These are phyloP conservation scores for Lactarius sanguifluus DNA, from an alignment of 768 basidiomycete genomes.

Conservation along the genomic window DNA sequence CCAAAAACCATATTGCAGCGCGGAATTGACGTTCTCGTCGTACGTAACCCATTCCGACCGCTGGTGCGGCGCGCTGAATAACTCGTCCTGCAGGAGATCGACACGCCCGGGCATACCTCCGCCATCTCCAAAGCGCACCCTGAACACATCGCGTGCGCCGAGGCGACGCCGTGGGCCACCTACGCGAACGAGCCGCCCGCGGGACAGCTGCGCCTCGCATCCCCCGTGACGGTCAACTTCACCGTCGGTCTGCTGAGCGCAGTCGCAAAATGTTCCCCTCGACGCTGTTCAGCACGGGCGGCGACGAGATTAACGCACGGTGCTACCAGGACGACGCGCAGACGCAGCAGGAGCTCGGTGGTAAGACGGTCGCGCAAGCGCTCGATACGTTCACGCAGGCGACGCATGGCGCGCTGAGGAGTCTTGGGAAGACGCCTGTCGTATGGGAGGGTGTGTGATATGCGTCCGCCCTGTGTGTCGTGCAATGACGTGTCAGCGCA, in stretches of 20 bases:
- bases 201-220: constrained; percentile 76
- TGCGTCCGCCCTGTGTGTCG: background rate
- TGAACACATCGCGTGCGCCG: constrained; percentile 67
- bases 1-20: constrained; percentile 35
- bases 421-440: constrained; percentile 67
- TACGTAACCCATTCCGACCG: constrained; percentile 10
- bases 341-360: constrained; percentile 45
- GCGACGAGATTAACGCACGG: constrained; percentile 72
- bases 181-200: constrained; percentile 78
- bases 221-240: constrained; percentile 59
- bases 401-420: constrained; percentile 56
- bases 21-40: constrained; percentile 51
- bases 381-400: constrained; percentile 59
- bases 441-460: constrained; percentile 69
- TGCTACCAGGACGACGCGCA: constrained; percentile 64
- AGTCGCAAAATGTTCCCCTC: constrained; percentile 54
- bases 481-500: background rate
- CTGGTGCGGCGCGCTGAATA: background rate
- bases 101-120: constrained; percentile 81
- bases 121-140: constrained; percentile 64
- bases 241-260: constrained; percentile 52
- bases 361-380: constrained; percentile 64
- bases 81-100: constrained; percentile 61
- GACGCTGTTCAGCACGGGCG: constrained; percentile 73
- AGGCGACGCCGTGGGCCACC: constrained; percentile 53